Percentiles rank a stretch among this genome's conserved stretches.
phyloP scores from a whole-genome alignment of 78 protist genomes.

The Capsaspora owczarzaki region DNA sequence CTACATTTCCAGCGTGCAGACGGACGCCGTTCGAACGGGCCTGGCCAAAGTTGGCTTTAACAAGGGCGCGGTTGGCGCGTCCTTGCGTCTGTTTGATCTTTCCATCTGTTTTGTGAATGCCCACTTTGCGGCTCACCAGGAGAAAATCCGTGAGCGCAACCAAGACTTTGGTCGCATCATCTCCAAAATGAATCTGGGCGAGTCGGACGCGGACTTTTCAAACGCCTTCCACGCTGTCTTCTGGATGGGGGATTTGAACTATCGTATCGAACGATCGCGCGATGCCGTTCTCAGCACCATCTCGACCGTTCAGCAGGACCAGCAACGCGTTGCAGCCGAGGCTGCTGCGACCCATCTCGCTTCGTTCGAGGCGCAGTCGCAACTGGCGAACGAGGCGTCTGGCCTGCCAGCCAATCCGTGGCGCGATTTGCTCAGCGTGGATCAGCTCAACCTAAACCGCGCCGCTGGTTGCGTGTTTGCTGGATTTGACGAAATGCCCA shows the following conservation, averaged over 20 bases:
- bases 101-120: slow-evolving; percentile 61
- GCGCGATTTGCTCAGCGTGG: not conserved
- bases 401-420: too few species aligned
- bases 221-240: slow-evolving; percentile 20
- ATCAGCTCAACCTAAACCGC: not conserved
- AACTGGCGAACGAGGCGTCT: too few species aligned
- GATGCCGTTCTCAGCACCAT: not conserved
- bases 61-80: slow-evolving; percentile 80
- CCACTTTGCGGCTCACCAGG: slow-evolving; percentile 82
- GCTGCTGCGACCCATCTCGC: too few species aligned
- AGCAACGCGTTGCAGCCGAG: too few species aligned
- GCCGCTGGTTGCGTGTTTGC: not conserved
- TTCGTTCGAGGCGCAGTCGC: too few species aligned
- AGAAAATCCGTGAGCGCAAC: slow-evolving; percentile 48
- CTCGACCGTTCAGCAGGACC: not conserved
- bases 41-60: slow-evolving; percentile 69
- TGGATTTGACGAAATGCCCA: not conserved
- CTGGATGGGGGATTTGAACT: slow-evolving; percentile 80
- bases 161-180: slow-evolving; percentile 59
- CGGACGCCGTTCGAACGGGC: slow-evolving; percentile 46
- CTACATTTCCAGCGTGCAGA: slow-evolving; percentile 33
- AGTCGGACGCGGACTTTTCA: slow-evolving; percentile 38
- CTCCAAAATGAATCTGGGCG: not conserved
- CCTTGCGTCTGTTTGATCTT: slow-evolving; percentile 52
- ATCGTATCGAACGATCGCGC: slow-evolving; percentile 35